A percentile compares a stretch with the other conserved stretches of the same genome.
Conservation (phyloP, 2,329 filamentous ascomycete species). For the Bipolaris zeicola region DNA sequence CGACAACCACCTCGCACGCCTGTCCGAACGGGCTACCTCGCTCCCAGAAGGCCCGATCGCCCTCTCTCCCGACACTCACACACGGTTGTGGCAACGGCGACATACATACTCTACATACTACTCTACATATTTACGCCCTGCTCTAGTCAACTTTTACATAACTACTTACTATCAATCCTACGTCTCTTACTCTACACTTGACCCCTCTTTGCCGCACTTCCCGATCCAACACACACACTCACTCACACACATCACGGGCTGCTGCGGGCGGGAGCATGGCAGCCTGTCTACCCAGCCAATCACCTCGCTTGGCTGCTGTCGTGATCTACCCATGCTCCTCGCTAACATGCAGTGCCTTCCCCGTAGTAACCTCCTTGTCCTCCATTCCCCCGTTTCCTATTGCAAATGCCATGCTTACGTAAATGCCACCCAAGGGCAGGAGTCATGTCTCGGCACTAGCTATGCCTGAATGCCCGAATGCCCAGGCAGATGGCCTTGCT, state of each 20-base stretch:
- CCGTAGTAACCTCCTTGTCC: not conserved
- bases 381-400: not conserved
- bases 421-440: not conserved
- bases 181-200: too few relatives aligned
- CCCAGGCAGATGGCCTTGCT: not conserved
- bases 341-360: too few relatives aligned
- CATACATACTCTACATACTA: not conserved
- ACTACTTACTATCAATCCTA: too few relatives aligned
- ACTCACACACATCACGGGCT: not conserved
- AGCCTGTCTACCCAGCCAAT: not conserved
- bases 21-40: not conserved
- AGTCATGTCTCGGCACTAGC: not conserved
- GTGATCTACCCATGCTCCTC: too few relatives aligned
- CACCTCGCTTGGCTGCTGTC: too few relatives aligned
- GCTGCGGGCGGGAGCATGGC: not conserved
- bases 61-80: not conserved
- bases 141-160: not conserved
- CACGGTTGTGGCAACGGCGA: not conserved
- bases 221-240: not conserved
- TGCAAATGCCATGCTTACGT: not conserved
- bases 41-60: slow-evolving; percentile 2
- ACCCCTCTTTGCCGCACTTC: not conserved
- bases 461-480: not conserved
- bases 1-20: slow-evolving; percentile 1
- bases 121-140: not conserved